These are phyloP conservation scores for Anthoceros angustus DNA, from an alignment of 225 moss, liverwort and hornwort species.

Conservation along the genomic window DNA sequence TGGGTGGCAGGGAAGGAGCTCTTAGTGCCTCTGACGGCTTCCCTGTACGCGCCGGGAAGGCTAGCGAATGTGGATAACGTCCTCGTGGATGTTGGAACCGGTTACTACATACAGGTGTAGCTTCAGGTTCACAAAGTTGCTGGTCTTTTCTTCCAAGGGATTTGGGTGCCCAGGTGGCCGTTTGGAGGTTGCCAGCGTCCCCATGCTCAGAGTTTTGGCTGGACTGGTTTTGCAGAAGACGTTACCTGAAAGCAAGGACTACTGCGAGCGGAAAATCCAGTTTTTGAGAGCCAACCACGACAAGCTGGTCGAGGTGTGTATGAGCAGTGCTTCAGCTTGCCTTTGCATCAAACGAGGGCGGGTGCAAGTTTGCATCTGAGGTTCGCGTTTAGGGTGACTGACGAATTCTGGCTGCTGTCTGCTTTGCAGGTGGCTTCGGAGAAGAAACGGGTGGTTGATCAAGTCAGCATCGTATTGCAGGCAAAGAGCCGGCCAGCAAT, in stretches of 20 bases:
- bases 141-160: too few species aligned
- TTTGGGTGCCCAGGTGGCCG: too few species aligned
- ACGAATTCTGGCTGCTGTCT: not conserved
- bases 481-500: constrained; percentile 45
- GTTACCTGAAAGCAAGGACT: constrained; percentile 65
- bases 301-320: constrained; percentile 73
- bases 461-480: constrained; percentile 79
- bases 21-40: constrained; percentile 90
- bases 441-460: constrained; percentile 76
- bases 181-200: not conserved
- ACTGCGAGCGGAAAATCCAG: constrained; percentile 86
- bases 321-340: not conserved
- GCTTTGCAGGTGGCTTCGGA: constrained; percentile 55
- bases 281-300: constrained; percentile 91
- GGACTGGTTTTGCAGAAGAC: constrained; percentile 40
- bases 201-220: not conserved
- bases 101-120: constrained; percentile 85
- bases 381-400: not conserved
- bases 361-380: not conserved
- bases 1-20: constrained; percentile 68
- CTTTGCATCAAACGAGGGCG: not conserved
- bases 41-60: constrained; percentile 79
- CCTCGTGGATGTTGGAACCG: constrained; percentile 91
- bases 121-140: constrained; percentile 5
- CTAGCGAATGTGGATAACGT: constrained; percentile 64